Conservation (phyloP, 345 rosid species). For the Euphorbia lathyris region DNA sequence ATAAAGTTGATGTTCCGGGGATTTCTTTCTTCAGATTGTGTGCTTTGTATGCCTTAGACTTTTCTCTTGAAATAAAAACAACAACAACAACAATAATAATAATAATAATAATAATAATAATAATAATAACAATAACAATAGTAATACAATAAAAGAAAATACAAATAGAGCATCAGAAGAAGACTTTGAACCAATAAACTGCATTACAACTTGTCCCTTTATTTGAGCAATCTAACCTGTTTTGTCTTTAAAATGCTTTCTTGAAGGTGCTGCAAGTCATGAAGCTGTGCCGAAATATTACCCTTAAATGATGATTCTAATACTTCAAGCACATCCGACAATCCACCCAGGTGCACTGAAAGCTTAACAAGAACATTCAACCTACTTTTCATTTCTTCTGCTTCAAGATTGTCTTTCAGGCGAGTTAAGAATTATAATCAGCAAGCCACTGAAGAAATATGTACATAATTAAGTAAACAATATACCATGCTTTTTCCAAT, state of each 20-base stretch:
- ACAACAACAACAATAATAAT: too few species aligned
- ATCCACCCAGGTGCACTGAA: slow-evolving; percentile 53
- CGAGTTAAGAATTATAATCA: slow-evolving; percentile 35
- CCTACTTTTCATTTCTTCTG: slow-evolving; percentile 55
- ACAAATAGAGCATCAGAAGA: neutral
- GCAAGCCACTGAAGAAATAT: neutral
- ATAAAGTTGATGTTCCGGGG: too few species aligned
- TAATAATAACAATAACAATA: too few species aligned
- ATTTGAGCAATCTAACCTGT: slow-evolving; percentile 56
- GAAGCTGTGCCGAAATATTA: slow-evolving; percentile 62
- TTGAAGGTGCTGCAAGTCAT: slow-evolving; percentile 75
- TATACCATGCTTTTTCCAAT: neutral
- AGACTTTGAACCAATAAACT: neutral
- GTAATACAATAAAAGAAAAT: too few species aligned
- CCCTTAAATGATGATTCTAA: slow-evolving; percentile 79
- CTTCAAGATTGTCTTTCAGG: slow-evolving; percentile 57
- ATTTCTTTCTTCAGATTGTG: too few species aligned
- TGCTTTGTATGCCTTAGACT: too few species aligned
- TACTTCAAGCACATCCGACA: slow-evolving; percentile 77
- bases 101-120: too few species aligned
- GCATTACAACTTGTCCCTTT: slow-evolving; percentile 3
- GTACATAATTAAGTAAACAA: slow-evolving; percentile 5
- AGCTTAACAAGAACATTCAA: slow-evolving; percentile 53
- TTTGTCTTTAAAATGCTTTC: slow-evolving; percentile 76
- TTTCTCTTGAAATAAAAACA: too few species aligned